Evolutionary conservation across 163 green algal species (phyloP).

Genomic region (Prototheca cutis): DNA sequence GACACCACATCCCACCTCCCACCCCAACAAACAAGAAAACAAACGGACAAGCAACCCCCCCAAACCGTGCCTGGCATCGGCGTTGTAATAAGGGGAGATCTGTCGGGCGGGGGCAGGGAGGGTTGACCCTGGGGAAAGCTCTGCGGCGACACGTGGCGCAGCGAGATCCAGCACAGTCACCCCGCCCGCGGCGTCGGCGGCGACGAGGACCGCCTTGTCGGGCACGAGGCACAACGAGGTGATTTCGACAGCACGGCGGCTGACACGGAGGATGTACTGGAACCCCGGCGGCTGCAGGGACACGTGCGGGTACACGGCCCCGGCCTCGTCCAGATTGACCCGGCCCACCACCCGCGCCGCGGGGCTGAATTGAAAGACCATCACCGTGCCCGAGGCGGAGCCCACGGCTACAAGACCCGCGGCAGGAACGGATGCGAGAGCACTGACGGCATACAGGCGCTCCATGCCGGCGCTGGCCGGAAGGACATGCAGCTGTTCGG

Average conservation of each 20-base stretch:
- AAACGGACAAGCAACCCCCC: background rate
- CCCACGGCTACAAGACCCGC: conserved; percentile 36
- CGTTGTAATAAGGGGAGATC: background rate
- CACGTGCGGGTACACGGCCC: conserved; percentile 13
- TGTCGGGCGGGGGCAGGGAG: conserved; percentile 6
- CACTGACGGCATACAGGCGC: conserved; percentile 26
- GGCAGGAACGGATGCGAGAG: conserved; percentile 21
- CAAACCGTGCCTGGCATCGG: background rate
- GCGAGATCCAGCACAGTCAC: conserved; percentile 22
- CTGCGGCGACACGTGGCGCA: background rate
- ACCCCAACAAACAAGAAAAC: background rate
- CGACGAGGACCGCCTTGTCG: conserved; percentile 16
- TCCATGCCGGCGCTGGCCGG: conserved; percentile 25
- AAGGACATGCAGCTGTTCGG: conserved; percentile 24
- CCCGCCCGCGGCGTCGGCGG: conserved; percentile 18
- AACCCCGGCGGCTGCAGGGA: conserved; percentile 18
- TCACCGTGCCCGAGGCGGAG: conserved; percentile 30
- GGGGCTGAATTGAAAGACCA: conserved; percentile 41
- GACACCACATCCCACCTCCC: background rate
- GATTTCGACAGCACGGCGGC: conserved; percentile 14
- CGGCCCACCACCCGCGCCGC: conserved; percentile 7
- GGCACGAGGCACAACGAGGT: conserved; percentile 11
- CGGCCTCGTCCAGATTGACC: conserved; percentile 20
- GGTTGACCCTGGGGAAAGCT: conserved; percentile 10
- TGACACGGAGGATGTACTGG: conserved; percentile 29